Base-by-base conservation (phyloP, 805 yeast genomes). In the Myxozyma mucilagina region DNA sequence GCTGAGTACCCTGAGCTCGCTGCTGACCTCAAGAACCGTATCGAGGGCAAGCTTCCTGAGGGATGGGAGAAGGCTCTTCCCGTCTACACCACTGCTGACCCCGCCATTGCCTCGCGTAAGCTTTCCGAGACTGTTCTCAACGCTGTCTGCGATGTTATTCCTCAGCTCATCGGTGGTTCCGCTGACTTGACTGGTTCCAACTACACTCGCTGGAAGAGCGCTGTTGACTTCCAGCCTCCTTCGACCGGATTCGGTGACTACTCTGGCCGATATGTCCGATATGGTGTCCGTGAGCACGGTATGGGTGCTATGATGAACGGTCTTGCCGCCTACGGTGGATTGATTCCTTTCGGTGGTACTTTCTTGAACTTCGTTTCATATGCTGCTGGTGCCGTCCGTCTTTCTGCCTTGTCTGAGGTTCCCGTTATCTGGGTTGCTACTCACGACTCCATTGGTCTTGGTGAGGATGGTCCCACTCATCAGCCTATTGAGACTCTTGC, bases 291-390 rank as follows among this genome's bases (percentile, higher is more conserved):
- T 80, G 99, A 93, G 83, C 98, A 94, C 79, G 97, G 90, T 77
- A 91, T 93, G 97, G 97, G 97, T 80, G 97, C 97, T 68, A 88
- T 92, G 76, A 83, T 92, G 85, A 93, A 94, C 80, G 99, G 99
- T 87, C 88, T 93, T 71, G 82, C 94, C 62, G 97, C 97, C 58
- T 93, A 79, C 73, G 86, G 86, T 67, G 90, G 89, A 80, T 85
- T 81, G 83, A 88, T 86, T 78, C 87, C 91, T 70, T 92, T 86
- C 80, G 97, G 97, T 77, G 98, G 97, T 79, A 93, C 99, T 73
- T 93, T 93, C 91, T 83, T 93, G 78, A 93, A 94, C 86, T 93
- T 93, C 71, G 87, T 84, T 52, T 83, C 81, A 49, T 81, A 81
- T 67, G 84, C 82, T 43, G 79, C 84, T 11, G 82, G 84, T 56